phyloP scores from a whole-genome alignment of 148 eudicot genomes.

The Cornus controversa region DNA sequence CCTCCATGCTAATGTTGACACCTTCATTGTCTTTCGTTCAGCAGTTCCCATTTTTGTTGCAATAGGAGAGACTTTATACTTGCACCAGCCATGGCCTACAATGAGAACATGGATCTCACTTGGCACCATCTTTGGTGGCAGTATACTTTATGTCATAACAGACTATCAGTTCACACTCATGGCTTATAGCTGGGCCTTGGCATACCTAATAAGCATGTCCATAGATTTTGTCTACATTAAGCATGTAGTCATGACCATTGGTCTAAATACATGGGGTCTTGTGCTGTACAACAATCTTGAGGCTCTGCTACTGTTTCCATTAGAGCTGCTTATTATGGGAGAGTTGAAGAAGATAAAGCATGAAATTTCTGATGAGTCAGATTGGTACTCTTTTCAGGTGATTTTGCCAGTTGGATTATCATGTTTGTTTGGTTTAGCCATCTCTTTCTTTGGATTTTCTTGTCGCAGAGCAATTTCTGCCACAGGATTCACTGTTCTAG shows the following conservation, averaged over 20 bases:
- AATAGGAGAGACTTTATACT: constrained; percentile 78
- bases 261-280: constrained; percentile 94
- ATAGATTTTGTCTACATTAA: constrained; percentile 96
- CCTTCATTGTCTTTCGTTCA: constrained; percentile 94
- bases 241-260: constrained; percentile 97
- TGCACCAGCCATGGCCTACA: constrained; percentile 97
- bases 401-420: constrained; percentile 85
- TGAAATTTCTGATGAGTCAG: constrained; percentile 71
- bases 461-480: constrained; percentile 95
- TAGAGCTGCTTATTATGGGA: constrained; percentile 91
- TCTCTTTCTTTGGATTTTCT: constrained; percentile 96
- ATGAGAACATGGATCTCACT: constrained; percentile 86
- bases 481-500: constrained; percentile 94
- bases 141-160: constrained; percentile 81
- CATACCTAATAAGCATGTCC: constrained; percentile 92
- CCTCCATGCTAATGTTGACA: constrained; percentile 94
- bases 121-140: constrained; percentile 81
- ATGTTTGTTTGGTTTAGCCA: constrained; percentile 85
- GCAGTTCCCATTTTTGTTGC: constrained; percentile 96
- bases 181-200: constrained; percentile 96
- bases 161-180: constrained; percentile 89
- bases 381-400: constrained; percentile 80
- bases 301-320: constrained; percentile 82
- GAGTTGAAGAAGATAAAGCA: constrained; percentile 93
- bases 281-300: constrained; percentile 97